Evolutionary conservation across 2,329 filamentous ascomycete species (phyloP).

Genomic region (Hypoxylon sp.): DNA sequence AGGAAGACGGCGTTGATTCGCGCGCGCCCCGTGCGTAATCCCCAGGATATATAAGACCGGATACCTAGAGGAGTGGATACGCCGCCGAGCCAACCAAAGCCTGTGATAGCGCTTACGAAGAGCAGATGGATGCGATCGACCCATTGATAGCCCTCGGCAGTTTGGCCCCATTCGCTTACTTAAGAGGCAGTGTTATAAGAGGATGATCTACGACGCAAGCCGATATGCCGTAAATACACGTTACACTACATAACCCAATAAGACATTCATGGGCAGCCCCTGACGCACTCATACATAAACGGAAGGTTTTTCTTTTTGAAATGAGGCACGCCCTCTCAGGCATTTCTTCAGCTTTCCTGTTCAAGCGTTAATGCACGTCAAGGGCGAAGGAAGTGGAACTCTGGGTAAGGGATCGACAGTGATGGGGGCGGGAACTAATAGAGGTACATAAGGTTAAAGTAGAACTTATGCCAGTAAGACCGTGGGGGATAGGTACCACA

Average conservation of each 20-base stretch:
- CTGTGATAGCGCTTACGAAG: conserved; percentile 26
- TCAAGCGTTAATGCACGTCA: conserved; percentile 2
- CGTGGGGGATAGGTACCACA: conserved; percentile 11
- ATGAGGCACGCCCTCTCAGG: conserved; percentile 10
- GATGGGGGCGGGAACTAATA: conserved; percentile 35
- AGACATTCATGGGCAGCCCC: conserved; percentile 7
- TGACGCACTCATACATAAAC: conserved; percentile 9
- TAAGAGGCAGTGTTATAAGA: conserved; percentile 15
- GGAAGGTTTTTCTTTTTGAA: conserved; percentile 12
- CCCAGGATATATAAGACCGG: conserved; percentile 31
- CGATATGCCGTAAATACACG: conserved; percentile 14
- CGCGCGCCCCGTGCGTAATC: conserved; percentile 35
- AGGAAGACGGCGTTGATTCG: conserved; percentile 32
- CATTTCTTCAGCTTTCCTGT: conserved; percentile 17
- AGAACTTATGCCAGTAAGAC: conserved; percentile 27
- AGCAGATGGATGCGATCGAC: conserved; percentile 37
- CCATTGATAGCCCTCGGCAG: conserved; percentile 32
- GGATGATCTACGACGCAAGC: conserved; percentile 9
- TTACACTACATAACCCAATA: conserved; percentile 24
- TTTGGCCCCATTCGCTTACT: conserved; percentile 35
- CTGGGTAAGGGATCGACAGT: conserved; percentile 28
- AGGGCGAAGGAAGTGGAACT: conserved; percentile 31
- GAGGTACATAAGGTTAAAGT: conserved; percentile 11
- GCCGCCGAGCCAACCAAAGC: conserved; percentile 9
- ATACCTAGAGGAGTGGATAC: conserved; percentile 19